Evolutionary conservation across 176 grass and related monocot species (phyloP).

Genomic region (Leersia perrieri): DNA sequence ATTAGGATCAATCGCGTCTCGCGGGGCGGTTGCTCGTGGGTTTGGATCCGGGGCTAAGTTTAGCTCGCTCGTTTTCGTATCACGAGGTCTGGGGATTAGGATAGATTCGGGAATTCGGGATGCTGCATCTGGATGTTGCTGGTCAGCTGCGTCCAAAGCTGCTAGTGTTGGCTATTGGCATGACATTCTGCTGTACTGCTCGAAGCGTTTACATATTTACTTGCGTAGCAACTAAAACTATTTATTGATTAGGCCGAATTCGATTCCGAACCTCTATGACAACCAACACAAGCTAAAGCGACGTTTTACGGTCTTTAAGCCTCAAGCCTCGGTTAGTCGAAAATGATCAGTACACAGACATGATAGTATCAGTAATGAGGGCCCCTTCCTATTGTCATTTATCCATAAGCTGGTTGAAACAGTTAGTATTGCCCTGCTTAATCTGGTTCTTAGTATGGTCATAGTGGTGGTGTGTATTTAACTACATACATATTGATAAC

Average conservation of each 20-base stretch:
- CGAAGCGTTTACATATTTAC: not conserved
- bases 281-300: not conserved
- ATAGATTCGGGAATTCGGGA: not conserved
- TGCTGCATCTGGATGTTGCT: not conserved
- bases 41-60: too few relatives aligned
- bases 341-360: not conserved
- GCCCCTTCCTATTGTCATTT: not conserved
- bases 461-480: not conserved
- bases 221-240: not conserved
- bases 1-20: too few relatives aligned
- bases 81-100: not conserved
- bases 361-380: not conserved
- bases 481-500: not conserved
- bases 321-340: not conserved
- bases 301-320: not conserved
- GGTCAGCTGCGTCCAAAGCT: not conserved
- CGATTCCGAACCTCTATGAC: not conserved
- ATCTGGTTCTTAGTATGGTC: not conserved
- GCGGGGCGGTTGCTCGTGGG: too few relatives aligned
- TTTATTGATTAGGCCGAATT: not conserved
- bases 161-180: not conserved
- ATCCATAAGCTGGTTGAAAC: not conserved
- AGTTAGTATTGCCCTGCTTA: not conserved
- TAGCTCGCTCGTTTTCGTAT: not conserved
- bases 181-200: not conserved